Percentiles rank a stretch among this genome's conserved stretches.
Conservation (phyloP, 352 stramenopile genomes). For the Peronospora belbahrii region DNA sequence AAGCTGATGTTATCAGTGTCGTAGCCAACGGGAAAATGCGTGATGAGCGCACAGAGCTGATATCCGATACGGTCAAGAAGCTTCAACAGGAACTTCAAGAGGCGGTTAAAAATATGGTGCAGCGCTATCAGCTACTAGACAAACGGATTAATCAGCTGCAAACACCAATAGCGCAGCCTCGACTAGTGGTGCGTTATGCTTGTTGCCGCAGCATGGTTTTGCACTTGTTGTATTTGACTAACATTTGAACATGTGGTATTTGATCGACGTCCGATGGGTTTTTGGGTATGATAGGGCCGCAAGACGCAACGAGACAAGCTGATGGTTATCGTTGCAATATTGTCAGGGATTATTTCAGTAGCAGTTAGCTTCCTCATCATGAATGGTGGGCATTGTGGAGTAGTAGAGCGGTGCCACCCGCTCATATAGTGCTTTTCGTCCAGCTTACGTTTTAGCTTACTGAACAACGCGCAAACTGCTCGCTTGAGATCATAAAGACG, state of each 20-base stretch:
- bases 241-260: not conserved
- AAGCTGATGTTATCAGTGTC: conserved; percentile 61
- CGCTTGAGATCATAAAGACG: not conserved
- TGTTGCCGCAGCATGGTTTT: not conserved
- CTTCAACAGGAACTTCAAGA: conserved; percentile 58
- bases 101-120: conserved; percentile 38
- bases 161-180: conserved; percentile 28
- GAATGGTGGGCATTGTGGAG: conserved; percentile 31
- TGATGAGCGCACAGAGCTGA: conserved; percentile 56
- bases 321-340: conserved; percentile 17
- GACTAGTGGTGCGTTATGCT: conserved; percentile 36
- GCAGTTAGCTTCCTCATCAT: conserved; percentile 19
- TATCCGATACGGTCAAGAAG: conserved; percentile 50
- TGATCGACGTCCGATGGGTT: conserved; percentile 1
- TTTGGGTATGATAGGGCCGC: conserved; percentile 15
- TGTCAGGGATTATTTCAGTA: conserved; percentile 29
- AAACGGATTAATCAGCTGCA: conserved; percentile 56
- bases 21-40: conserved; percentile 55
- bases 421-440: conserved; percentile 36
- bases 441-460: conserved; percentile 5
- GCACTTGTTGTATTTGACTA: not conserved
- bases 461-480: not conserved
- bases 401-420: conserved; percentile 35
- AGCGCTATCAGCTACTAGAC: conserved; percentile 53
- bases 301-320: conserved; percentile 23